These are phyloP conservation scores for Leccinum subtestaceum DNA, from an alignment of 768 basidiomycete species.

Conservation along the genomic window DNA sequence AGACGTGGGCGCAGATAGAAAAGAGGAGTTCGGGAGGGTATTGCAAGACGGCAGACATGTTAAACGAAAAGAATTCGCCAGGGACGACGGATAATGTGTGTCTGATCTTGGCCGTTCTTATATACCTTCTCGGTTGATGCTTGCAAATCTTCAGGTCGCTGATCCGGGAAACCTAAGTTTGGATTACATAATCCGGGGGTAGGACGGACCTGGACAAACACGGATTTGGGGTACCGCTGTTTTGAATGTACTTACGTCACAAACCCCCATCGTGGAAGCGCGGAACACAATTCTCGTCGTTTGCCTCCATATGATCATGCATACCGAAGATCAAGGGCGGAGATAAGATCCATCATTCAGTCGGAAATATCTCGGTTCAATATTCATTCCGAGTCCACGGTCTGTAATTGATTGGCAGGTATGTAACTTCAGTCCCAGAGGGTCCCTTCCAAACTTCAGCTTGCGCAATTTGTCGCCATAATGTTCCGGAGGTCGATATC, in stretches of 20 bases:
- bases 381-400: neutral
- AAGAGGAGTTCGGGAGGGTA: constrained; percentile 74
- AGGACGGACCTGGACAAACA: constrained; percentile 2
- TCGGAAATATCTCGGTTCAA: neutral
- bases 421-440: neutral
- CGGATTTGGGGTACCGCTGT: constrained; percentile 5
- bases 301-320: neutral
- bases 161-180: neutral
- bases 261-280: neutral
- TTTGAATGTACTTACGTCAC: constrained; percentile 2
- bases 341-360: neutral
- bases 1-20: constrained; percentile 71
- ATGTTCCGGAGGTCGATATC: neutral
- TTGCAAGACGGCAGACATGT: constrained; percentile 34
- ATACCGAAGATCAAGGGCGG: neutral
- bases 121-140: constrained; percentile 6
- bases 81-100: neutral
- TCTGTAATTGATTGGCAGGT: neutral
- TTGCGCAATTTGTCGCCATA: neutral
- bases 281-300: neutral
- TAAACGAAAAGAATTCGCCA: neutral
- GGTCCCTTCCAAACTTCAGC: neutral
- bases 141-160: constrained; percentile 1
- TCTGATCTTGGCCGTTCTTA: constrained; percentile 1
- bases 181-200: constrained; percentile 25